Evolutionary conservation across 805 yeast genomes (phyloP).

Genomic region (Limtongia smithiae): DNA sequence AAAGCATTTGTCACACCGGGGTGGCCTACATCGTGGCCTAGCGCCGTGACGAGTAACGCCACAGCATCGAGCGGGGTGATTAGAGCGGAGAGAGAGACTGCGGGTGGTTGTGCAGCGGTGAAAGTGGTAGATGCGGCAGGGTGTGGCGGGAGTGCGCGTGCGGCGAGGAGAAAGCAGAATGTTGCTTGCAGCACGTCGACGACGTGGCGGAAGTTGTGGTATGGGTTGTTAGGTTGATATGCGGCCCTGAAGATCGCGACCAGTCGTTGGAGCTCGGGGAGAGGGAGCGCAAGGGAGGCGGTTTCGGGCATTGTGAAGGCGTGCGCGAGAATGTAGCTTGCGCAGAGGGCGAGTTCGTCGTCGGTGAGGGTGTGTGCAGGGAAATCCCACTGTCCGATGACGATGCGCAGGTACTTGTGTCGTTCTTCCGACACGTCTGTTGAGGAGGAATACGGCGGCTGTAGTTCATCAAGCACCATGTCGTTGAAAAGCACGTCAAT

Average conservation of each 20-base stretch:
- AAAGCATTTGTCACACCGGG: slow-evolving; percentile 91
- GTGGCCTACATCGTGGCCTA: slow-evolving; percentile 95
- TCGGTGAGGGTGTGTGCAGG: slow-evolving; percentile 24
- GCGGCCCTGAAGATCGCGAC: slow-evolving; percentile 68
- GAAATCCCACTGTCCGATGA: slow-evolving; percentile 24
- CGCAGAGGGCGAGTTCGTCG: slow-evolving; percentile 35
- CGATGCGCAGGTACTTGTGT: not conserved
- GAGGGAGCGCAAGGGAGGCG: slow-evolving; percentile 23
- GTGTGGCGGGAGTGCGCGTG: slow-evolving; percentile 38
- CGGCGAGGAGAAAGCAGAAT: slow-evolving; percentile 51
- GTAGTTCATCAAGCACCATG: not conserved
- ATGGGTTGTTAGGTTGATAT: slow-evolving; percentile 80
- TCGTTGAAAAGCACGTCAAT: slow-evolving; percentile 1
- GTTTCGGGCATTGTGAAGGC: slow-evolving; percentile 35
- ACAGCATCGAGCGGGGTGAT: slow-evolving; percentile 47
- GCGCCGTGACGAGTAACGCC: slow-evolving; percentile 69
- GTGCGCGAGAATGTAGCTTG: slow-evolving; percentile 50
- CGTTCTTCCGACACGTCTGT: not conserved
- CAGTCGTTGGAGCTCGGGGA: slow-evolving; percentile 53
- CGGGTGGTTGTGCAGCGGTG: not conserved
- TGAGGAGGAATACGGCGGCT: not conserved
- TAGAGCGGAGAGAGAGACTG: slow-evolving; percentile 2
- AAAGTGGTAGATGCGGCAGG: slow-evolving; percentile 11
- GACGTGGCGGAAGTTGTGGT: slow-evolving; percentile 94
- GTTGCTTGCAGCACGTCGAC: slow-evolving; percentile 93